Percentiles rank a stretch among this genome's conserved stretches.
Evolutionary conservation across 345 rosid species (phyloP).

Genomic region (Euphorbia pulcherrima): DNA sequence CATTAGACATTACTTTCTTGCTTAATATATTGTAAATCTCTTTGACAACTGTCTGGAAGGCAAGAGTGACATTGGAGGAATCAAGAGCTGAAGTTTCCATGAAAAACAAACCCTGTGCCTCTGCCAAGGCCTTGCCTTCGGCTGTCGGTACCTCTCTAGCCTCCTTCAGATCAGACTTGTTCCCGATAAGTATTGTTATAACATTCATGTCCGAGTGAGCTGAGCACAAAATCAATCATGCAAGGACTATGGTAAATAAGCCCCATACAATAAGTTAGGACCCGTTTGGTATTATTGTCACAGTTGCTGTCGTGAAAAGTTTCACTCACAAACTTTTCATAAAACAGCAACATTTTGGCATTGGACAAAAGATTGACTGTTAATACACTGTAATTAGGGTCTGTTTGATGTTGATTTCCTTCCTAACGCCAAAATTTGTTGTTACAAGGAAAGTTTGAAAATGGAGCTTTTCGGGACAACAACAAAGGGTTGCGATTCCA

Average conservation of each 20-base stretch:
- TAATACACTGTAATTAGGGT: too few relatives aligned
- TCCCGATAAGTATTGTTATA: conserved; percentile 84
- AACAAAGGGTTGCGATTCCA: too few relatives aligned
- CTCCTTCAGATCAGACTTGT: conserved; percentile 87
- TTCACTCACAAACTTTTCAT: too few relatives aligned
- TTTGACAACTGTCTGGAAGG: conserved; percentile 86
- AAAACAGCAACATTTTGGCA: too few relatives aligned
- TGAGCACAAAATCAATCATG: conserved; percentile 29
- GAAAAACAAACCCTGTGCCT: conserved; percentile 85
- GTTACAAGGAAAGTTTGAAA: too few relatives aligned
- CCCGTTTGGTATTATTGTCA: too few relatives aligned
- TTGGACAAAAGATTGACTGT: too few relatives aligned
- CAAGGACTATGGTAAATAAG: background rate
- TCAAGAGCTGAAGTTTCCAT: conserved; percentile 96
- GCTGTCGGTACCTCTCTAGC: conserved; percentile 81
- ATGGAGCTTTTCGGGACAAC: too few relatives aligned
- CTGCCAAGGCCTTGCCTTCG: conserved; percentile 85
- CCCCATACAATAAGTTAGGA: background rate
- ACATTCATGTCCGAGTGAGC: conserved; percentile 98
- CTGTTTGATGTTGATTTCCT: too few relatives aligned
- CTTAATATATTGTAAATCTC: conserved; percentile 88
- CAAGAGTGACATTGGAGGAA: conserved; percentile 82
- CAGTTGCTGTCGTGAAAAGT: too few relatives aligned
- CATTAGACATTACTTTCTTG: conserved; percentile 87
- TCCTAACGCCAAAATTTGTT: too few relatives aligned